Evolutionary conservation across 129 eudicot genomes (phyloP).

Genomic region (Flaveria brownii): DNA sequence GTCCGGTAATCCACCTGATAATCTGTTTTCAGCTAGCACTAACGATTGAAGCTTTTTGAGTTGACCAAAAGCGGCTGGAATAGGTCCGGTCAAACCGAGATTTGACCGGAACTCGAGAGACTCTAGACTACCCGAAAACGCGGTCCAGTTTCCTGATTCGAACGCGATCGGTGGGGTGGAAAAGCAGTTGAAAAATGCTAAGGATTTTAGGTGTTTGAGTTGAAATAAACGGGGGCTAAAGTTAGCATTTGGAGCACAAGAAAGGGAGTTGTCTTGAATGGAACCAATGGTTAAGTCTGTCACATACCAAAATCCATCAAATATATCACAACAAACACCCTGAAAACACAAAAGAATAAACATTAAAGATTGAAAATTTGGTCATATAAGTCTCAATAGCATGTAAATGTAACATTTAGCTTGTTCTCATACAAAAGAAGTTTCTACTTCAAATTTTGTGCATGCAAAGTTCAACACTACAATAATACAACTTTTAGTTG

Average conservation of each 20-base stretch:
- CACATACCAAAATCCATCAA: slow-evolving; percentile 81
- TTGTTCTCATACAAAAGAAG: too few relatives aligned
- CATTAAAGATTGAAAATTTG: not conserved
- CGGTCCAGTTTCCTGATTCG: slow-evolving; percentile 52
- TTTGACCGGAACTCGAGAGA: slow-evolving; percentile 70
- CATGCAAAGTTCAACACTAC: too few relatives aligned
- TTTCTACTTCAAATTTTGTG: too few relatives aligned
- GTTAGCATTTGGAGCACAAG: slow-evolving; percentile 54
- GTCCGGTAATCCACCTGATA: slow-evolving; percentile 53
- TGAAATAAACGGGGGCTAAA: slow-evolving; percentile 57
- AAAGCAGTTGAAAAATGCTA: slow-evolving; percentile 74
- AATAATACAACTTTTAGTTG: too few relatives aligned
- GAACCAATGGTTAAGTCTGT: slow-evolving; percentile 67
- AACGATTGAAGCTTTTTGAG: slow-evolving; percentile 67
- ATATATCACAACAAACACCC: slow-evolving; percentile 88
- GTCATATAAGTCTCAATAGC: not conserved
- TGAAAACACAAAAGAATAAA: slow-evolving; percentile 34
- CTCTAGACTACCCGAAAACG: slow-evolving; percentile 46
- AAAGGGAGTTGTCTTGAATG: slow-evolving; percentile 75
- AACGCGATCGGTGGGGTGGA: slow-evolving; percentile 46
- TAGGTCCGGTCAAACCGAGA: slow-evolving; percentile 54
- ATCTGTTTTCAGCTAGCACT: slow-evolving; percentile 59
- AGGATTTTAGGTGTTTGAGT: slow-evolving; percentile 59
- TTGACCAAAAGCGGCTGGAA: slow-evolving; percentile 57
- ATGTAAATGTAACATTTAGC: not conserved